Percentiles rank a stretch among this genome's conserved stretches.
Evolutionary conservation across 1,284 basidiomycete species (phyloP).

Genomic region (Sporisorium sorghi): DNA sequence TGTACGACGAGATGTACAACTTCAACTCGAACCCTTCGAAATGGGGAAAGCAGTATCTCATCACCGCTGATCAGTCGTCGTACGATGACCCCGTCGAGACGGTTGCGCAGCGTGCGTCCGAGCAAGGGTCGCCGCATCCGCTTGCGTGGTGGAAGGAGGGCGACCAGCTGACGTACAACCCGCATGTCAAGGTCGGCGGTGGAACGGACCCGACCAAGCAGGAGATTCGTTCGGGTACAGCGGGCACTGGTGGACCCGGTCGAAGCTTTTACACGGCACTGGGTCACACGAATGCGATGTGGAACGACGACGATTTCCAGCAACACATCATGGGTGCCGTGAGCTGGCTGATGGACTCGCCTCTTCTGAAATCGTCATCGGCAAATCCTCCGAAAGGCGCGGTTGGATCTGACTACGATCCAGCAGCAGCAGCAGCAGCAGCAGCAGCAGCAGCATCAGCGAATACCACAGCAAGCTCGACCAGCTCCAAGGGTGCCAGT

Average conservation of each 20-base stretch:
- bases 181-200: slow-evolving; percentile 47
- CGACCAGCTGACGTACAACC: slow-evolving; percentile 44
- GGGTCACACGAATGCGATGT: slow-evolving; percentile 55
- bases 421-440: background rate
- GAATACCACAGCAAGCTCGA: background rate
- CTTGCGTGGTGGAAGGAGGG: slow-evolving; percentile 64
- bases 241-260: slow-evolving; percentile 52
- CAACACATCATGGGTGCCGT: slow-evolving; percentile 57
- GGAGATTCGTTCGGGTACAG: slow-evolving; percentile 41
- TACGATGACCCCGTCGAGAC: slow-evolving; percentile 51
- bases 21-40: slow-evolving; percentile 52
- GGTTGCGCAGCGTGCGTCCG: slow-evolving; percentile 23
- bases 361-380: slow-evolving; percentile 34
- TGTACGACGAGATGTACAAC: slow-evolving; percentile 63
- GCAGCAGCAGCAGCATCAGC: background rate
- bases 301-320: slow-evolving; percentile 50
- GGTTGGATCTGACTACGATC: slow-evolving; percentile 33
- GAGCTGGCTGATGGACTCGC: slow-evolving; percentile 55
- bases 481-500: background rate
- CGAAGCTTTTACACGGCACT: slow-evolving; percentile 57
- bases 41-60: slow-evolving; percentile 49
- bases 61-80: slow-evolving; percentile 50
- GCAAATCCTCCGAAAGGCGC: slow-evolving; percentile 17
- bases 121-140: slow-evolving; percentile 56
- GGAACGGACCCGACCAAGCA: slow-evolving; percentile 51